Percentiles rank a stretch among this genome's conserved stretches.
Conservation (phyloP, 208 protist species). For the Eutreptiella sp. region DNA sequence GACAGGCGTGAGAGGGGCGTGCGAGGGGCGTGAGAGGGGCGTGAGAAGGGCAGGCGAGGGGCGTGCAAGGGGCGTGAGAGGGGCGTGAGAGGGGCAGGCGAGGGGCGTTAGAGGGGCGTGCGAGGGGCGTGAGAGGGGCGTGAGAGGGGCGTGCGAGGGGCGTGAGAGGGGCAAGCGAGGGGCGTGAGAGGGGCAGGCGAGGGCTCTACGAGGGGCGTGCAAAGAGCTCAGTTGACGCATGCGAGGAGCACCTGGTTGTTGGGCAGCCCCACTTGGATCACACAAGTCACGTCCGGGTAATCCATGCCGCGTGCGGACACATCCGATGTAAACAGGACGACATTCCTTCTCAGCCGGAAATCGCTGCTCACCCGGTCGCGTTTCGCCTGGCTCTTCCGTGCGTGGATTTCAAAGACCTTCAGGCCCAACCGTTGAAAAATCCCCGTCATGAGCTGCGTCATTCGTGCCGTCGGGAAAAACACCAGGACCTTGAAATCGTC, state of each 20-base stretch:
- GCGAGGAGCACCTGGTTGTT: conserved; percentile 25
- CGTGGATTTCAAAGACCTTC: conserved; percentile 44
- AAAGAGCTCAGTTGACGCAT: too few species aligned
- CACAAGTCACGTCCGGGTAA: conserved; percentile 46
- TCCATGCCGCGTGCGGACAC: conserved; percentile 54
- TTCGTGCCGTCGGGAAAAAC: conserved; percentile 46
- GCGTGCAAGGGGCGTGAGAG: too few species aligned
- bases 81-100: too few species aligned
- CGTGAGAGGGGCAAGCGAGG: too few species aligned
- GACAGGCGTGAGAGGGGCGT: too few species aligned
- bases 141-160: too few species aligned
- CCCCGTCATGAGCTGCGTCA: conserved; percentile 26
- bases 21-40: too few species aligned
- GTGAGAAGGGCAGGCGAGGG: too few species aligned
- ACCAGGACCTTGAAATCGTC: conserved; percentile 35
- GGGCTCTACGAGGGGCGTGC: too few species aligned
- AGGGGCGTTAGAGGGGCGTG: too few species aligned
- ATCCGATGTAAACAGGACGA: conserved; percentile 51
- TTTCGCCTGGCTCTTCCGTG: conserved; percentile 41
- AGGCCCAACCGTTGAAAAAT: conserved; percentile 25
- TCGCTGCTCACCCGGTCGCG: conserved; percentile 36
- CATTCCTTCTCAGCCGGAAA: conserved; percentile 34
- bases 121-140: too few species aligned
- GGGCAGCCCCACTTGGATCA: conserved; percentile 45
- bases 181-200: too few species aligned